These are phyloP conservation scores for Colletotrichum tropicale DNA, from an alignment of 2,329 filamentous ascomycete species.

Conservation along the genomic window DNA sequence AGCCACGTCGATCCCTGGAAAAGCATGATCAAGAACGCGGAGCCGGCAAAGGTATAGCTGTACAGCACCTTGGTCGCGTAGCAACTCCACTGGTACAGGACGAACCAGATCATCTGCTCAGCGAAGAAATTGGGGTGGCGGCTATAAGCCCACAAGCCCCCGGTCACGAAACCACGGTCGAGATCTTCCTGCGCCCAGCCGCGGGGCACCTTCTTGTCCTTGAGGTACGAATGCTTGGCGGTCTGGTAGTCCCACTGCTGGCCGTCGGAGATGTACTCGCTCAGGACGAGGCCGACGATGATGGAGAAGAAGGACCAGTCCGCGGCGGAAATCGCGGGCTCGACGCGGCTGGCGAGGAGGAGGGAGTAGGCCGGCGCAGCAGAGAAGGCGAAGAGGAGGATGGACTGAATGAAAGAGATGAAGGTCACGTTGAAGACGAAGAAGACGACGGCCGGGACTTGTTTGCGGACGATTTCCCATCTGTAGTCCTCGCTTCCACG, in stretches of 20 bases:
- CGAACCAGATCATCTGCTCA: constrained; percentile 89
- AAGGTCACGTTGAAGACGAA: constrained; percentile 89
- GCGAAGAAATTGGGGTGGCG: constrained; percentile 95
- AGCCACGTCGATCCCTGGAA: constrained; percentile 91
- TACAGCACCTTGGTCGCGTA: constrained; percentile 71
- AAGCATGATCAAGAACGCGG: constrained; percentile 72
- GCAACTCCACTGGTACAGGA: constrained; percentile 87
- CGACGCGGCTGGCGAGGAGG: constrained; percentile 72
- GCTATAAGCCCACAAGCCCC: constrained; percentile 85
- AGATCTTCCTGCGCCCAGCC: constrained; percentile 75
- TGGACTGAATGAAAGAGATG: constrained; percentile 82
- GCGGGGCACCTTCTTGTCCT: constrained; percentile 71
- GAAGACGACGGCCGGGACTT: constrained; percentile 69
- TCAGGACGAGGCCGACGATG: constrained; percentile 56
- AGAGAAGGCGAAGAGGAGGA: constrained; percentile 80
- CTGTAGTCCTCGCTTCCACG: constrained; percentile 94
- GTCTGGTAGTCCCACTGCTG: constrained; percentile 91
- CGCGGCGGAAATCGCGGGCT: constrained; percentile 47
- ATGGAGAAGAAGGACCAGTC: constrained; percentile 55
- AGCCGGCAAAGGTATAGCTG: constrained; percentile 80
- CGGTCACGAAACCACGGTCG: constrained; percentile 86
- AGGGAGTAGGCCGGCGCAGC: constrained; percentile 82
- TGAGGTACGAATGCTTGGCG: constrained; percentile 78
- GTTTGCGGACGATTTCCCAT: constrained; percentile 78
- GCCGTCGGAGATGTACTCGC: constrained; percentile 85